Evolutionary conservation across 768 basidiomycete species (phyloP).

Genomic region (Sarcomyxa edulis): DNA sequence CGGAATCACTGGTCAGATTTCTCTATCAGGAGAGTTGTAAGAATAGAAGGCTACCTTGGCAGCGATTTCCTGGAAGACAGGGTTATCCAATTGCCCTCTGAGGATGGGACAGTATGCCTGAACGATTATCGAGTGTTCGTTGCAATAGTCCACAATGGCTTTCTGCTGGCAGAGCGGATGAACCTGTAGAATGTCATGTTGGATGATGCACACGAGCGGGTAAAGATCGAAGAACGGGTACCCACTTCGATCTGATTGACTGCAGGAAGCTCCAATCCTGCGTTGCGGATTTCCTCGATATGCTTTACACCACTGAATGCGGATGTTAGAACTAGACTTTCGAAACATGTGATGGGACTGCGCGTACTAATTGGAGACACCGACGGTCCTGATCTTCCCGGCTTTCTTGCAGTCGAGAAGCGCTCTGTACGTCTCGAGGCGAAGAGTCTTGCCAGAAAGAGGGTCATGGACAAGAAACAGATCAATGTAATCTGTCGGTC

Average conservation of each 20-base stretch:
- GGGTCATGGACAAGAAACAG: conserved; percentile 80
- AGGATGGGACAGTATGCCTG: conserved; percentile 79
- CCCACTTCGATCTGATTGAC: conserved; percentile 82
- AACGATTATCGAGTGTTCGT: conserved; percentile 50
- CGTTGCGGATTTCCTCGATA: conserved; percentile 64
- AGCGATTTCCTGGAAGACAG: conserved; percentile 48
- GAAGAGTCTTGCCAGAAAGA: conserved; percentile 51
- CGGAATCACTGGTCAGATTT: not conserved
- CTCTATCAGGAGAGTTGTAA: too few relatives aligned
- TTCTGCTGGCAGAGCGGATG: conserved; percentile 82
- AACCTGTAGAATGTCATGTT: conserved; percentile 37
- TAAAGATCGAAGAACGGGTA: not conserved
- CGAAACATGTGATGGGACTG: not conserved
- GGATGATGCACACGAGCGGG: too few relatives aligned
- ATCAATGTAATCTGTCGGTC: conserved; percentile 47
- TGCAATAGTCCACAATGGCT: conserved; percentile 73
- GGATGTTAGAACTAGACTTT: not conserved
- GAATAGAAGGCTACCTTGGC: conserved; percentile 40
- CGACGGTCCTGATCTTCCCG: conserved; percentile 69
- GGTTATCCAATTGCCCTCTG: conserved; percentile 51
- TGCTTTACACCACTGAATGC: conserved; percentile 58
- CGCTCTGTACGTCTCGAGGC: conserved; percentile 70
- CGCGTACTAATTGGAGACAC: conserved; percentile 80
- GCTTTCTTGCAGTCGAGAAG: conserved; percentile 54
- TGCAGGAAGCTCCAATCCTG: conserved; percentile 58